phyloP scores from a whole-genome alignment of 805 yeast species.

The Candida ortonii region DNA sequence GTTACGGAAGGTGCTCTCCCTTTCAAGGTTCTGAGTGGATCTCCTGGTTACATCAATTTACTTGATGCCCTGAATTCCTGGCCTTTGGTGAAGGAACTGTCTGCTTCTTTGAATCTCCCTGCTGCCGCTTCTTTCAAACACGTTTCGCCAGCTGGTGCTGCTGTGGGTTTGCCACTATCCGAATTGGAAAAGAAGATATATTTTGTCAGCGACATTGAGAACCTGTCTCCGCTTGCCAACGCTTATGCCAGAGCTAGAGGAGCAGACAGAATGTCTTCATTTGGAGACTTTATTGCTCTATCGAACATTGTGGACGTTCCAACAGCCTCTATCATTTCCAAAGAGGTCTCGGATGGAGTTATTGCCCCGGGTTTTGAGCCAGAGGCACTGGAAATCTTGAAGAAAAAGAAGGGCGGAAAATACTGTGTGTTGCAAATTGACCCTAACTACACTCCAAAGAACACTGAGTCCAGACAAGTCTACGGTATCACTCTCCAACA shows the following conservation, averaged over 20 bases:
- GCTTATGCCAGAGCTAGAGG: conserved; percentile 99
- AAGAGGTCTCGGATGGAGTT: conserved; percentile 98
- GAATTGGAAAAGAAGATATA: conserved; percentile 93
- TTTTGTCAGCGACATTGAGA: conserved; percentile 92
- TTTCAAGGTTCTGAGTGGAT: conserved; percentile 87
- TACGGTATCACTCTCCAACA: conserved; percentile 95
- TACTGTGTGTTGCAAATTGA: conserved; percentile 95
- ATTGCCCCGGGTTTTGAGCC: conserved; percentile 96
- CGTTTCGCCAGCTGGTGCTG: conserved; percentile 98
- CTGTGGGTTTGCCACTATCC: conserved; percentile 90
- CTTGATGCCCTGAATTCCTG: conserved; percentile 96
- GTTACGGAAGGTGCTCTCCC: conserved; percentile 87
- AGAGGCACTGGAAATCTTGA: conserved; percentile 85
- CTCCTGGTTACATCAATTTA: conserved; percentile 96
- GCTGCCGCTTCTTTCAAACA: conserved; percentile 99
- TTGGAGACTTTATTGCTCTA: conserved; percentile 97
- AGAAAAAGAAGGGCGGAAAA: conserved; percentile 94
- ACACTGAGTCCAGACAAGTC: conserved; percentile 87
- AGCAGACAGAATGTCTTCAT: conserved; percentile 99
- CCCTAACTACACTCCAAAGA: conserved; percentile 84
- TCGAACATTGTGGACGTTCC: conserved; percentile 95
- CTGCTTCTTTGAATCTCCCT: conserved; percentile 90
- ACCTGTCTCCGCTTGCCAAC: conserved; percentile 92
- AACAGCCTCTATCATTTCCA: conserved; percentile 94
- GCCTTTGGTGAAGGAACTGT: conserved; percentile 97